Evolutionary conservation across 1,284 basidiomycete species (phyloP).

Genomic region (Fistulina hepatica): DNA sequence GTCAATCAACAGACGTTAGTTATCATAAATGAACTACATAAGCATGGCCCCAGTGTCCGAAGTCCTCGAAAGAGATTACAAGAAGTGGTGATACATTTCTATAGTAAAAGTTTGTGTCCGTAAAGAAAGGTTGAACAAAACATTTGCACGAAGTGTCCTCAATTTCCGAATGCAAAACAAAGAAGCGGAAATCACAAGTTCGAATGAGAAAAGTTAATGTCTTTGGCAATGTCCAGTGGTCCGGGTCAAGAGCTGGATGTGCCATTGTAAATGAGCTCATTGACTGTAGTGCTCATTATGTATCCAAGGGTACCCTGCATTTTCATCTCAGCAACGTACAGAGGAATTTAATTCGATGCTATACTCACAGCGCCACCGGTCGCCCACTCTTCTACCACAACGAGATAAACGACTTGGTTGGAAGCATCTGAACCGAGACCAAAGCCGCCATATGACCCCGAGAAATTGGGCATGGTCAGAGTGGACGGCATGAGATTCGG

Average conservation of each 20-base stretch:
- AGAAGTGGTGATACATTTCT: no score
- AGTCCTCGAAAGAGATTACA: no score
- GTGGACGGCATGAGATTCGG: conserved; percentile 9
- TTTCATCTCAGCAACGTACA: not conserved
- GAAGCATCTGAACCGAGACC: conserved; percentile 8
- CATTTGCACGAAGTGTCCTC: no score
- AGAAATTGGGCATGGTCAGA: conserved; percentile 15
- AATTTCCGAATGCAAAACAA: no score
- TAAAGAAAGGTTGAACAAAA: no score
- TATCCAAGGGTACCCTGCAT: conserved; percentile 13
- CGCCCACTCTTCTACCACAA: conserved; percentile 15
- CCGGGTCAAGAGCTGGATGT: conserved; percentile 8
- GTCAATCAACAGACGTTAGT: no score
- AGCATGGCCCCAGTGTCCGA: no score
- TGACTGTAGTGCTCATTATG: conserved; percentile 14
- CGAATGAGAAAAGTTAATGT: no score
- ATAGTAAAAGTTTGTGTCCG: no score
- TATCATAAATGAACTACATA: no score
- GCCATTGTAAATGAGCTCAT: conserved; percentile 13
- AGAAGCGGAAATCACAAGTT: no score
- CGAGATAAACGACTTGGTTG: conserved; percentile 13
- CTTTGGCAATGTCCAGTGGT: no score
- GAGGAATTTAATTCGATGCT: not conserved
- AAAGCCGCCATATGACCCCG: conserved; percentile 9
- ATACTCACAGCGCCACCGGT: conserved; percentile 10